These are phyloP conservation scores for Pascua guehoae DNA, from an alignment of 1,284 basidiomycete genomes.

Conservation along the genomic window DNA sequence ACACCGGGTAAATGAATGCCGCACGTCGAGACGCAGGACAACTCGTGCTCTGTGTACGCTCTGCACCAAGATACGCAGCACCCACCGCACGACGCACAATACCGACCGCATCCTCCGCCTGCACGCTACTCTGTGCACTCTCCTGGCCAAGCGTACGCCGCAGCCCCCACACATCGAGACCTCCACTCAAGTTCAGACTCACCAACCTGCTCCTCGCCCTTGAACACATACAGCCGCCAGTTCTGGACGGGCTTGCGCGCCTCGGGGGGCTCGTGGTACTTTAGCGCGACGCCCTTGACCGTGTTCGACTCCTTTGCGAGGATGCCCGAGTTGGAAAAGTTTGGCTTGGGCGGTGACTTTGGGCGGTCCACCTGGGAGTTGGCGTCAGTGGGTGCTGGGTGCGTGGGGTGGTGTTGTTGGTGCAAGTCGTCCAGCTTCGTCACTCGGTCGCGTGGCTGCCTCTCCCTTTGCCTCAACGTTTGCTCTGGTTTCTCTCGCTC, in stretches of 20 bases:
- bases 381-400: neutral
- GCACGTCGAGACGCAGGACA: no score
- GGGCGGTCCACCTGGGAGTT: constrained; percentile 6
- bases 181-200: constrained; percentile 44
- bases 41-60: no score
- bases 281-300: constrained; percentile 80
- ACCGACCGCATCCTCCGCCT: no score
- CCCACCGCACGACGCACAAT: neutral
- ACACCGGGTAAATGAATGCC: no score
- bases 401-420: neutral
- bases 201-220: constrained; percentile 89
- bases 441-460: no score
- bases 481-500: neutral
- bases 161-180: neutral
- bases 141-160: no score
- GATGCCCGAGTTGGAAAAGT: constrained; percentile 81
- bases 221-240: constrained; percentile 97
- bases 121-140: no score
- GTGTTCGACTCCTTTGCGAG: constrained; percentile 94
- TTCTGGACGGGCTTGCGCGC: constrained; percentile 82
- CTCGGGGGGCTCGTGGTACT: constrained; percentile 98
- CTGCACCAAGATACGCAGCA: neutral
- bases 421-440: neutral
- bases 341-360: constrained; percentile 57
- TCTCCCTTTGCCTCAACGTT: no score